Evolutionary conservation across 768 basidiomycete species (phyloP).

Genomic region (Psilocybe cubensis): DNA sequence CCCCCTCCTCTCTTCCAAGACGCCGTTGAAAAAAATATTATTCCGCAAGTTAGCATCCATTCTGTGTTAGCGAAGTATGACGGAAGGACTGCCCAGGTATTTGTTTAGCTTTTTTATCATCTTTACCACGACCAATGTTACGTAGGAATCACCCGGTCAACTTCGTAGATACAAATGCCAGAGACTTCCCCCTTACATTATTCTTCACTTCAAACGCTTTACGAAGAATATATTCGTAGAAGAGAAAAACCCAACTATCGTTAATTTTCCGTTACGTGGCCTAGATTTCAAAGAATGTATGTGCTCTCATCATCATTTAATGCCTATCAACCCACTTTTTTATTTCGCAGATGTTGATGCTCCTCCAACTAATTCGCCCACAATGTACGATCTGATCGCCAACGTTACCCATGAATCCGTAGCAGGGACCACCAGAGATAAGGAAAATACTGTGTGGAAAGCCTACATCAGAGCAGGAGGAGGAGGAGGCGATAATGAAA

Average conservation of each 20-base stretch:
- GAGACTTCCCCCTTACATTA: slow-evolving; percentile 87
- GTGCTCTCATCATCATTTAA: slow-evolving; percentile 37
- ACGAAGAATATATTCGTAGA: slow-evolving; percentile 96
- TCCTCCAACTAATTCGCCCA: slow-evolving; percentile 57
- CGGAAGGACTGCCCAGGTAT: slow-evolving; percentile 85
- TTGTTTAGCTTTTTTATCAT: slow-evolving; percentile 10
- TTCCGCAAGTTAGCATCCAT: slow-evolving; percentile 94
- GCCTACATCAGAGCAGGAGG: slow-evolving; percentile 79
- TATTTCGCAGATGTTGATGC: slow-evolving; percentile 74
- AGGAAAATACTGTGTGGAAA: slow-evolving; percentile 92
- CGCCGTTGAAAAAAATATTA: slow-evolving; percentile 95
- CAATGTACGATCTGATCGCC: slow-evolving; percentile 91
- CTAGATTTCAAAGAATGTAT: slow-evolving; percentile 92
- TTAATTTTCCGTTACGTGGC: slow-evolving; percentile 94
- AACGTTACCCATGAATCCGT: slow-evolving; percentile 96
- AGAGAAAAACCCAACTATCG: slow-evolving; percentile 98
- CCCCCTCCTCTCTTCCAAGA: slow-evolving; percentile 99
- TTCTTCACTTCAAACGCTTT: slow-evolving; percentile 95
- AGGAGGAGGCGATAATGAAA: slow-evolving; percentile 82
- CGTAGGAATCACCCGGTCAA: slow-evolving; percentile 82
- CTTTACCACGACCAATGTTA: slow-evolving; percentile 20
- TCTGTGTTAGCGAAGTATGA: slow-evolving; percentile 94
- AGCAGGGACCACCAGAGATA: slow-evolving; percentile 93
- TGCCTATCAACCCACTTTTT: slow-evolving; percentile 26
- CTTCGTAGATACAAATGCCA: slow-evolving; percentile 91